These are phyloP conservation scores for Plantago coronopus DNA, from an alignment of 305 asterid genomes.

Conservation along the genomic window DNA sequence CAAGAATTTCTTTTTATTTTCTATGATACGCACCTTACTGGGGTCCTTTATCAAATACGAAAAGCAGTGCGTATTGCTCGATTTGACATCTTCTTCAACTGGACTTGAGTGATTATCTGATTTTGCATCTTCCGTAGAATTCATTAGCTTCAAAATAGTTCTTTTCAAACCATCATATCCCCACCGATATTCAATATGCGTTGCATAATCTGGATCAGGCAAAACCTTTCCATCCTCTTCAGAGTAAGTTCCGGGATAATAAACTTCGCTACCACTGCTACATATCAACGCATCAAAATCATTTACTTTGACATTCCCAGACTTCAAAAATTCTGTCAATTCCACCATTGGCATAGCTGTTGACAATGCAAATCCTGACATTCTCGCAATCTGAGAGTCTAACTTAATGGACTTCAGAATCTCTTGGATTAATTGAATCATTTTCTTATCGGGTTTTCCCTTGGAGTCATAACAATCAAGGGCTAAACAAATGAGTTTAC, in stretches of 20 bases:
- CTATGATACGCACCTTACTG: slow-evolving; percentile 36
- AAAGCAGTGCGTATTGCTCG: slow-evolving; percentile 69
- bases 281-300: slow-evolving; percentile 88
- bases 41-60: slow-evolving; percentile 65
- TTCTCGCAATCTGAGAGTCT: slow-evolving; percentile 47
- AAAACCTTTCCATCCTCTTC: slow-evolving; percentile 53
- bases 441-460: slow-evolving; percentile 61
- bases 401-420: slow-evolving; percentile 51
- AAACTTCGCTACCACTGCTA: slow-evolving; percentile 85
- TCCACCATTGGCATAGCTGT: slow-evolving; percentile 74
- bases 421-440: slow-evolving; percentile 49
- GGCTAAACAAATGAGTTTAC: slow-evolving; percentile 61
- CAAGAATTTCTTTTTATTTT: neutral
- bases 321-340: slow-evolving; percentile 46
- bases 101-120: slow-evolving; percentile 25
- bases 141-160: slow-evolving; percentile 80
- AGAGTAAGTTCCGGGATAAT: slow-evolving; percentile 53
- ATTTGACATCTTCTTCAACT: slow-evolving; percentile 51
- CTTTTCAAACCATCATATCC: slow-evolving; percentile 74
- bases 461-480: slow-evolving; percentile 64
- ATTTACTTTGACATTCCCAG: slow-evolving; percentile 42
- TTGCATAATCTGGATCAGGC: slow-evolving; percentile 63
- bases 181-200: slow-evolving; percentile 86
- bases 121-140: slow-evolving; percentile 38
- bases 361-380: slow-evolving; percentile 61